Evolutionary conservation across 352 stramenopile species (phyloP).

Genomic region (Pythium plurisporium): DNA sequence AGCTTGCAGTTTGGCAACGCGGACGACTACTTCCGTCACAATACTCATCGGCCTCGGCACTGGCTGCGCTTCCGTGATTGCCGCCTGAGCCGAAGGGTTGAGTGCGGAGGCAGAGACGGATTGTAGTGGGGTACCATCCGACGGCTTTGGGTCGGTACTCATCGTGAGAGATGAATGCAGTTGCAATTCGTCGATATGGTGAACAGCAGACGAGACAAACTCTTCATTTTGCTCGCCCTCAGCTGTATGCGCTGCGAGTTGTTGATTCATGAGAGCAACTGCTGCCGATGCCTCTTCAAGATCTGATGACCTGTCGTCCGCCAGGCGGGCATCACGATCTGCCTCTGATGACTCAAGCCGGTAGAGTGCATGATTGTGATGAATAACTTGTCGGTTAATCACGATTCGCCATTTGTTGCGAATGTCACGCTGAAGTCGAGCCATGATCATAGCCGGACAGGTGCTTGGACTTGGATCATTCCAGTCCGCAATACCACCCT

Average conservation of each 20-base stretch:
- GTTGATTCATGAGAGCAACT: background rate
- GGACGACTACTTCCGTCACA: constrained; percentile 48
- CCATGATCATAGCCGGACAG: constrained; percentile 68
- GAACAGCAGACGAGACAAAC: constrained; percentile 3
- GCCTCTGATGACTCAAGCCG: constrained; percentile 1
- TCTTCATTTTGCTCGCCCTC: constrained; percentile 12
- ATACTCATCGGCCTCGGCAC: constrained; percentile 4
- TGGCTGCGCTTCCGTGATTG: background rate
- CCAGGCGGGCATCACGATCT: background rate
- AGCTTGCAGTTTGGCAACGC: constrained; percentile 46
- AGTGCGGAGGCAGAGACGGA: background rate
- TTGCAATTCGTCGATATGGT: constrained; percentile 5
- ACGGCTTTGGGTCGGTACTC: too few relatives aligned
- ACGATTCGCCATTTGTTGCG: constrained; percentile 59
- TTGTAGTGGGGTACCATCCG: too few relatives aligned
- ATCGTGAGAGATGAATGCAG: background rate
- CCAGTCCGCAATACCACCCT: background rate
- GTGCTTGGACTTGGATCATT: constrained; percentile 11
- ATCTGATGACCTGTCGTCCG: background rate
- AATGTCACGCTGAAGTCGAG: constrained; percentile 57
- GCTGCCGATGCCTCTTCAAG: background rate
- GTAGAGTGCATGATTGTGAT: constrained; percentile 50
- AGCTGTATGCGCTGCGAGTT: background rate
- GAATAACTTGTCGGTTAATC: constrained; percentile 59
- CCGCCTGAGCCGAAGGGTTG: background rate